A percentile compares a stretch with the other conserved stretches of the same genome.
These are phyloP conservation scores for Colletotrichum eremochloae DNA, from an alignment of 2,329 filamentous ascomycete genomes.

Conservation along the genomic window DNA sequence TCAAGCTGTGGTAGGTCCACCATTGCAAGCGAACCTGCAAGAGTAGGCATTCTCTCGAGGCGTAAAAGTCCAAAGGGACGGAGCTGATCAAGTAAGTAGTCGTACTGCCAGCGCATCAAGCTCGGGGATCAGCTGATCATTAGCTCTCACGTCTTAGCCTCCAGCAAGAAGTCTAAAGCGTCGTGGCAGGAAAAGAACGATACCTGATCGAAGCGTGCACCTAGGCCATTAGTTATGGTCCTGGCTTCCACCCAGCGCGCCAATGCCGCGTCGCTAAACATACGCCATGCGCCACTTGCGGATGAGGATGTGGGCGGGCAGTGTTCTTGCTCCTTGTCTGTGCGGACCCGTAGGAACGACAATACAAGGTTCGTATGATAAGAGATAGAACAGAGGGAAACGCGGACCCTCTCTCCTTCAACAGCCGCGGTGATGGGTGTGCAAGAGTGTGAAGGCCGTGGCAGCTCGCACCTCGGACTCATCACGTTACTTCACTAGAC, in stretches of 20 bases:
- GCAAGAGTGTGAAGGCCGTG: slow-evolving; percentile 31
- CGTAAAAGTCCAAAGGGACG: not conserved
- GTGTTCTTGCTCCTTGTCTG: slow-evolving; percentile 15
- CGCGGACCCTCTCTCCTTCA: not conserved
- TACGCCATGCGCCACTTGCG: slow-evolving; percentile 10
- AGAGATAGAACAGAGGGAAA: not conserved
- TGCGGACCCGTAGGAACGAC: slow-evolving; percentile 8
- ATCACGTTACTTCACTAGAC: slow-evolving; percentile 53
- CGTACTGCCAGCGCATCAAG: slow-evolving; percentile 34
- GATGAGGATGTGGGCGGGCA: not conserved
- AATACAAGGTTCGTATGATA: not conserved
- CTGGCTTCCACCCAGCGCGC: slow-evolving; percentile 44
- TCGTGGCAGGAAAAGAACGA: not conserved
- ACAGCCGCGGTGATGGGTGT: slow-evolving; percentile 28
- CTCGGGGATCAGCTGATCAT: slow-evolving; percentile 19
- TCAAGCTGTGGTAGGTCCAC: not conserved
- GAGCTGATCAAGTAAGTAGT: slow-evolving; percentile 26
- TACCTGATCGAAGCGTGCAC: not conserved
- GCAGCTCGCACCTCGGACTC: slow-evolving; percentile 46
- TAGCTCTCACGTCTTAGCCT: slow-evolving; percentile 22
- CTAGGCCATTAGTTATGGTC: not conserved
- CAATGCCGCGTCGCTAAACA: slow-evolving; percentile 48
- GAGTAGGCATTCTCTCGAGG: not conserved
- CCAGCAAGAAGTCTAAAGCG: not conserved
- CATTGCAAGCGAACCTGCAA: not conserved